Base-by-base conservation (phyloP, 2,329 filamentous ascomycete genomes). In the Fusarium piperis region DNA sequence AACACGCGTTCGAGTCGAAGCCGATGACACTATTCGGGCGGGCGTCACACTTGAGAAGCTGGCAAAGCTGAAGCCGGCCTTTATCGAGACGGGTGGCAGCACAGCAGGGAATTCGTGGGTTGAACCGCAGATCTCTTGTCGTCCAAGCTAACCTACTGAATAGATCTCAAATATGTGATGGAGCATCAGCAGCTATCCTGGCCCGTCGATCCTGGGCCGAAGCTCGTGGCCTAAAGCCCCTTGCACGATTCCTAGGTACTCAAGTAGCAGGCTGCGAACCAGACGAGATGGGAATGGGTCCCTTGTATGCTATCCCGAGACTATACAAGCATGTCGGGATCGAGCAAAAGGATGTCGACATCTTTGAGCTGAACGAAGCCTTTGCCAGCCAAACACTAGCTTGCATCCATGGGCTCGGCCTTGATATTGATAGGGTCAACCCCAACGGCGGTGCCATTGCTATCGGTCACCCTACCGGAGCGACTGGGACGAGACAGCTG, bases 321-420 rank as follows among this genome's bases (percentile, higher is more conserved):
- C 85, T 97, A 35, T 85, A 97, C 28, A 80, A 84, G 12, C 87
- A 89, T 68, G 87, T 92, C 2, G 93, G 91, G 0, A 79, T 97
- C 12, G 79, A 82, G 48, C 90, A 85, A 18, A 84, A 85, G 3
- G 94, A 97, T 62, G 88, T 97, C 0, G 88, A 91, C 36, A 84
- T 95, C 11, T 97, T 94, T 93, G 95, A 97, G 84, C 92, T 98
- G 80, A 97, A 97, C 80, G 95, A 98, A 87, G 89, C 89, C 4
- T 91, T 91, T 79, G 89, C 89, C 3, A 90, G 87, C 74, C 89
- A 91, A 81, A 84, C 88, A 2, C 79, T 91, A 9, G 86, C 97
- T 81, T 95, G 92, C 74, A 82, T 95, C 46, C 84, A 93, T 66
- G 87, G 89, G 75, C 80, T 95, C 16, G 92, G 91, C 0, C 82